A percentile compares a stretch with the other conserved stretches of the same genome.
Conservation (phyloP, 2,329 filamentous ascomycete genomes). For the Trichoderma sp. region DNA sequence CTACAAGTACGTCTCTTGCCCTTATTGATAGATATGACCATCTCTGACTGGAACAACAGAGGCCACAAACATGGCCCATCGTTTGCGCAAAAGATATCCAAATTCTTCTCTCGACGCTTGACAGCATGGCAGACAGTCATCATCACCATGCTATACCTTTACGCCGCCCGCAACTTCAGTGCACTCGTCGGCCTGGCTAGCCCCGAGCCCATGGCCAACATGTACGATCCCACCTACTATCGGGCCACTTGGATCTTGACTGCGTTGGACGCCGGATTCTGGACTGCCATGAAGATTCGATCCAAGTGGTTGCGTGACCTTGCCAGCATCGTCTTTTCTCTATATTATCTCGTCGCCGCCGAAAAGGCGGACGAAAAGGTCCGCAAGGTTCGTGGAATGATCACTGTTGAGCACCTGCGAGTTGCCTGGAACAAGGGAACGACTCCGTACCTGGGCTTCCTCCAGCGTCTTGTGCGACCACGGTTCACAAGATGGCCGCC, state of each 20-base stretch:
- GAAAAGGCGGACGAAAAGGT: slow-evolving; percentile 97
- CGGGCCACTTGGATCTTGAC: slow-evolving; percentile 96
- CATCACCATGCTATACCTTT: slow-evolving; percentile 85
- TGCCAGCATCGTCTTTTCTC: slow-evolving; percentile 76
- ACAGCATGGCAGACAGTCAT: slow-evolving; percentile 90
- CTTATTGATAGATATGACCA: not conserved
- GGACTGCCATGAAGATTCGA: slow-evolving; percentile 93
- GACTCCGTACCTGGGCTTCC: slow-evolving; percentile 75
- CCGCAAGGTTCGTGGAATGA: slow-evolving; percentile 76
- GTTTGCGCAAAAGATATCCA: slow-evolving; percentile 66
- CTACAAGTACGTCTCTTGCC: slow-evolving; percentile 55
- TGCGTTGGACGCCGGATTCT: slow-evolving; percentile 92
- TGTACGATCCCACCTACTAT: slow-evolving; percentile 91
- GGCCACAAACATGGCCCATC: slow-evolving; percentile 89
- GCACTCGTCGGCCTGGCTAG: slow-evolving; percentile 88
- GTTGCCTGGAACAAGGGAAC: slow-evolving; percentile 95
- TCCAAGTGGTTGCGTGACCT: slow-evolving; percentile 77
- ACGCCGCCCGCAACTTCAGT: slow-evolving; percentile 88
- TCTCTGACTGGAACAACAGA: slow-evolving; percentile 44
- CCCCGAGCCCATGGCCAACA: slow-evolving; percentile 88
- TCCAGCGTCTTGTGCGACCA: slow-evolving; percentile 72
- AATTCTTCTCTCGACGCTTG: slow-evolving; percentile 64
- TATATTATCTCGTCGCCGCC: slow-evolving; percentile 89
- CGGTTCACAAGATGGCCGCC: slow-evolving; percentile 78
- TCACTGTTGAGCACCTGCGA: slow-evolving; percentile 88